Base-by-base conservation (phyloP, 148 eudicot genomes). In the Tetragonia tetragonoides region DNA sequence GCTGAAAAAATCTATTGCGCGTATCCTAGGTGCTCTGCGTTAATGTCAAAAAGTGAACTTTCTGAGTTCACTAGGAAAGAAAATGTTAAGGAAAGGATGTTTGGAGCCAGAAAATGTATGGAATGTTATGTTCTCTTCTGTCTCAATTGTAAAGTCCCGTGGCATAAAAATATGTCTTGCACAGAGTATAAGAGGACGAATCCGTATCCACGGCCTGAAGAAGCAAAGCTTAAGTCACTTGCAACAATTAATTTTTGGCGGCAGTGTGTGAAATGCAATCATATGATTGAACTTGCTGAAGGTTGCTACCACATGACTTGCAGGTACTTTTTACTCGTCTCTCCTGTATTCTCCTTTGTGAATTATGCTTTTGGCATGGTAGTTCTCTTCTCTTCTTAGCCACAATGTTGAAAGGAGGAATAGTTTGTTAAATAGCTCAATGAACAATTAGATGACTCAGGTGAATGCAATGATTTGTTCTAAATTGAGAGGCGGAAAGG, bases 291-390 rank as follows among this genome's bases (percentile, higher is more conserved):
- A 82, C 90, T 91, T 44, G 87, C 88, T 56, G 79, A 83, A 72
- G 96, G 98, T 21, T 93, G 98, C 90, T 88, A 84, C 87, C 98
- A 89, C 85, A 93, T 93, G 88, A 87, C 95, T 54, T 93, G 97
- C 97, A 91, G 93, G 96, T 93, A 83, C 73, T 20, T 79, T 37
- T 63, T 41, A n/a, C 64, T 56, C 41, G 14, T 18, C 34, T n/a
- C 17, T 68, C 37, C 40, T 38, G 38, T 66, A 66, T 42, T 44
- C 47, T 21, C n/a, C 6, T 20, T 60, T 8, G 10, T 17, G 6
- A 4, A 21, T 7, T 60, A 44, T 44, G 17, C 54, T 41, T 68
- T 42, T 42, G 70, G 24, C 53, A n/a, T 68, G 53, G 17, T 20
- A 44, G 11, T 2, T 68, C 23, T 21, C 9, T 3, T 44, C 37